A percentile compares a stretch with the other conserved stretches of the same genome.
Evolutionary conservation across 768 basidiomycete genomes (phyloP).

Genomic region (Mycena vitilis): DNA sequence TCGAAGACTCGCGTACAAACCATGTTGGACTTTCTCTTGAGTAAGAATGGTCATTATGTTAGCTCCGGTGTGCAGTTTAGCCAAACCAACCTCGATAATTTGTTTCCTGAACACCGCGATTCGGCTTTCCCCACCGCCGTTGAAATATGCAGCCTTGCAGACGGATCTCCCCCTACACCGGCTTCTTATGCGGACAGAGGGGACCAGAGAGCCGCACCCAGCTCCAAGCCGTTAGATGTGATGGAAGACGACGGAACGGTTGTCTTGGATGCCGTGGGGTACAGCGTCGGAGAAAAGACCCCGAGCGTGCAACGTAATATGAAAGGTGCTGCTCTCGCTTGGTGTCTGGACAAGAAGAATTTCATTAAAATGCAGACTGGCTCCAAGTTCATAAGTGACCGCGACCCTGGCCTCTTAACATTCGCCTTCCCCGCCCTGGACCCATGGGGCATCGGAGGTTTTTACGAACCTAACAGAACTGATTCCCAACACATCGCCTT

Average conservation of each 20-base stretch:
- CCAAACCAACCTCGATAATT: background rate
- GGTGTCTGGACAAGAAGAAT: slow-evolving; percentile 7
- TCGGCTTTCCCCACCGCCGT: background rate
- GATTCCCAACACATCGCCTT: too few species aligned
- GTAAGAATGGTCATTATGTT: background rate
- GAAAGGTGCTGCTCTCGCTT: background rate
- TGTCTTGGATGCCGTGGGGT: background rate
- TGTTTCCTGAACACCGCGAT: background rate
- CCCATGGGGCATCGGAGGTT: slow-evolving; percentile 8
- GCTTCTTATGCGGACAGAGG: background rate
- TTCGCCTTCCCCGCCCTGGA: background rate
- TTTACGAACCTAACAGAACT: background rate
- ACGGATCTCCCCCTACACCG: background rate
- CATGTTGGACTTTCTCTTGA: background rate
- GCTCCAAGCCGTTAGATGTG: background rate
- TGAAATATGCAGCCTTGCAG: background rate
- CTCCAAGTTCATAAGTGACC: background rate
- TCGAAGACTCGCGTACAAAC: background rate
- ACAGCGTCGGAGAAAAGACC: background rate
- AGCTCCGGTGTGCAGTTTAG: background rate
- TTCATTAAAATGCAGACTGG: slow-evolving; percentile 11
- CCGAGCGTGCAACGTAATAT: background rate
- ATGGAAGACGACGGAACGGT: background rate
- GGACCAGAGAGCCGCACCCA: too few species aligned
- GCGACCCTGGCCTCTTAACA: background rate